Conservation (phyloP, 371 early-diverging fungal species). For the Lichtheimia corymbifera region DNA sequence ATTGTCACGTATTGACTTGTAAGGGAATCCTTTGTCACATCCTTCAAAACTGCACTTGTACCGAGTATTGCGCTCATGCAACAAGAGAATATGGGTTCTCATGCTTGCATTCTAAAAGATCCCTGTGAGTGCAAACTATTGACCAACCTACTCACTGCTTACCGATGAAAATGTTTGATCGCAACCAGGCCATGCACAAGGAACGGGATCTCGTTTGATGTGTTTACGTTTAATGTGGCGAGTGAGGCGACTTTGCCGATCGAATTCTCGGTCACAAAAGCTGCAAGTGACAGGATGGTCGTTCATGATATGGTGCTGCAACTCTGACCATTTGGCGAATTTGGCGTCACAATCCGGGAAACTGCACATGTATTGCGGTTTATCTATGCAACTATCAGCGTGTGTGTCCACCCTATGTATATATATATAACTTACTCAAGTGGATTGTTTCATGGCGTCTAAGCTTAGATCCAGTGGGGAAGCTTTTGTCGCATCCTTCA, state of each 20-base stretch:
- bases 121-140: neutral
- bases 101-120: constrained; percentile 19
- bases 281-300: constrained; percentile 54
- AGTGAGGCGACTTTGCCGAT: constrained; percentile 27
- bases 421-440: neutral
- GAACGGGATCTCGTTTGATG: constrained; percentile 18
- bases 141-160: constrained; percentile 6
- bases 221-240: constrained; percentile 50
- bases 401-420: neutral
- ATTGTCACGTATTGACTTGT: constrained; percentile 54
- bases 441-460: constrained; percentile 48
- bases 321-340: constrained; percentile 63
- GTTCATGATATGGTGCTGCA: constrained; percentile 56
- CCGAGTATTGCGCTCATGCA: constrained; percentile 38
- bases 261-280: constrained; percentile 54
- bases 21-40: constrained; percentile 55
- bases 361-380: constrained; percentile 56
- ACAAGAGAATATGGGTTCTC: constrained; percentile 35
- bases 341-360: constrained; percentile 38
- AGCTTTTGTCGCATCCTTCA: constrained; percentile 36
- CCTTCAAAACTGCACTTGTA: constrained; percentile 47
- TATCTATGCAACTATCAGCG: constrained; percentile 22
- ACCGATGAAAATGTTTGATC: constrained; percentile 36
- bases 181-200: constrained; percentile 55
- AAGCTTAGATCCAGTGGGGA: constrained; percentile 43